Base-by-base conservation (phyloP, 1,284 basidiomycete species). In the Cryptococcus floricola region DNA sequence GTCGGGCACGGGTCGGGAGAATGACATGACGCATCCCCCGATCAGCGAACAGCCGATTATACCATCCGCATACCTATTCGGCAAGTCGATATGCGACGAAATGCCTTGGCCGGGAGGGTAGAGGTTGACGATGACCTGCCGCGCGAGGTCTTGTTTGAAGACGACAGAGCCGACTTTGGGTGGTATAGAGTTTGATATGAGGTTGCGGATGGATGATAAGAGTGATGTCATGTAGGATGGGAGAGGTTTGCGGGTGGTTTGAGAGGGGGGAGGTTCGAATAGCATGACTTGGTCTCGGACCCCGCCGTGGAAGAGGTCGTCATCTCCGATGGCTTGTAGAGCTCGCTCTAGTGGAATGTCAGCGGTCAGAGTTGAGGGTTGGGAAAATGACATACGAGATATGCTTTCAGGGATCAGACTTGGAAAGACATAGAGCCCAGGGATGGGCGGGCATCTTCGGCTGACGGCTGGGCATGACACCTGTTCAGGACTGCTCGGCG, bases 41-140 rank as follows among this genome's bases (percentile, higher is more conserved):
- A 55, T 58, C 0, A 77, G 56, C 3, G 68, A 70, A 12, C 68
- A 70, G 5, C 76, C 76, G 5, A 77, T 49, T 16, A 77, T 74
- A 3, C 76, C 76, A 57, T 77, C 76, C 6, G 69, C 76, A 49
- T 80, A 81, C 12, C 79, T 69, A 19, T 69, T 52, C 4, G 74
- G 71, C 2, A 81, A 71, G 57, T 81, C 79, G 25, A 80, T 59
- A 53, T 81, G 80, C 1, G 77, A 63, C 0, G 72, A 56, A 47
- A 81, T 78, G 3, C 80, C 80, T 52, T 75, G 53, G 19, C 77
- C 77, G 0, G 77, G 73, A 0, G 59, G 60, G 57, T 81, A 81
- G 18, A 78, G 69, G 64, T 81, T 81, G 52, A 80, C 62, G 48
- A 81, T 81, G 19, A 74, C 65, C 55, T 77, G 76, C 18, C 75